Percentiles rank a stretch among this genome's conserved stretches.
Conservation (phyloP, 352 stramenopile species). For the Phytopythium chamaehyphon region DNA sequence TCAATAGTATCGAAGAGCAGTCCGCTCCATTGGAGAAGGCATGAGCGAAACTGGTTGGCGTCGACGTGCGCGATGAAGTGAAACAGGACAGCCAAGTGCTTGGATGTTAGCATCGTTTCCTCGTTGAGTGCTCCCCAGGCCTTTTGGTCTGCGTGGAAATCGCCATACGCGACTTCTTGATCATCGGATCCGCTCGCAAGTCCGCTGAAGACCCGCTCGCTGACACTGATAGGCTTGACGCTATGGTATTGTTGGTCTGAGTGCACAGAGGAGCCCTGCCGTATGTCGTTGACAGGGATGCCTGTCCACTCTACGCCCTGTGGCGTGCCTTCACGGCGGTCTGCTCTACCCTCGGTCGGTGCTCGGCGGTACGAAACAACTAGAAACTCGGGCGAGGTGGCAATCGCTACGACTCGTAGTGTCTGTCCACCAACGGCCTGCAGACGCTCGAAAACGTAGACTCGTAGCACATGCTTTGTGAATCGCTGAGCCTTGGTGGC, state of each 20-base stretch:
- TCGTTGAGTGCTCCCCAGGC: conserved; percentile 38
- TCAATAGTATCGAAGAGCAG: conserved; percentile 16
- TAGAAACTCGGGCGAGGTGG: conserved; percentile 51
- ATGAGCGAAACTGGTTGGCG: conserved; percentile 19
- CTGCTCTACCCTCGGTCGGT: conserved; percentile 31
- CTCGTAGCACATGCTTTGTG: conserved; percentile 52
- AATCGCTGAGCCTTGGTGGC: conserved; percentile 60
- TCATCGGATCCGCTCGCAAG: neutral
- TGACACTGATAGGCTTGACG: conserved; percentile 8
- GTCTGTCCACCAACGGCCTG: neutral
- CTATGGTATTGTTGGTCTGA: no score
- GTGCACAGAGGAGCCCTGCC: no score
- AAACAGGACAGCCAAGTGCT: conserved; percentile 45
- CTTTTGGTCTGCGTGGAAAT: conserved; percentile 18
- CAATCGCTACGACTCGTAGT: conserved; percentile 37
- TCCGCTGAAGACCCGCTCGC: no score
- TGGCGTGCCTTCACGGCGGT: conserved; percentile 29
- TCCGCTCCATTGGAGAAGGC: conserved; percentile 24
- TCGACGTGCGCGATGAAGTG: conserved; percentile 34
- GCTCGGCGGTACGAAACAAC: conserved; percentile 64
- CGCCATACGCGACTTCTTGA: neutral
- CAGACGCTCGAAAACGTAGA: conserved; percentile 44
- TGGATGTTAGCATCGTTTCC: conserved; percentile 35
- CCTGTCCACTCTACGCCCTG: neutral
- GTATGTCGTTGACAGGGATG: no score